Evolutionary conservation across 495 filamentous ascomycete genomes (phyloP).

Genomic region (Aspergillus bertholletiae): DNA sequence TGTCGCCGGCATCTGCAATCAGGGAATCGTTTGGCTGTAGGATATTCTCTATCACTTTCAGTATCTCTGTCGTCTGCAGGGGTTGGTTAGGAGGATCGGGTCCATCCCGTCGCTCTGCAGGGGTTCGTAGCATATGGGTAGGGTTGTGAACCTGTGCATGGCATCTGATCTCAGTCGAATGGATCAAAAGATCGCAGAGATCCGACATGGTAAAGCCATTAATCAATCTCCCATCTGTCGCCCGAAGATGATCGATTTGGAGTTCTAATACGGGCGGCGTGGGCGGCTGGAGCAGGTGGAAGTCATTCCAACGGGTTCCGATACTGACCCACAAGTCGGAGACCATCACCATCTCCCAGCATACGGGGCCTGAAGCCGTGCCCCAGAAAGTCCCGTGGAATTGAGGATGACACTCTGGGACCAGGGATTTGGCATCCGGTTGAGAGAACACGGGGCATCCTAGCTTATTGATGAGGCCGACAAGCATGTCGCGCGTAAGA

Average conservation of each 20-base stretch:
- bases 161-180: too few relatives aligned
- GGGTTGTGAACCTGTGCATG: too few relatives aligned
- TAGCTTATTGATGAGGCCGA: constrained; percentile 4
- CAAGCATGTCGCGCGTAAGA: not conserved
- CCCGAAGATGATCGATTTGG: too few relatives aligned
- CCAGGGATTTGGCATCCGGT: constrained; percentile 10
- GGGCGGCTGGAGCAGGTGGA: too few relatives aligned
- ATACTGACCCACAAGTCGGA: constrained; percentile 12
- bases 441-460: constrained; percentile 11
- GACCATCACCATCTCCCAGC: not conserved
- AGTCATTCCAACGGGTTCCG: constrained; percentile 15
- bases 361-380: not conserved
- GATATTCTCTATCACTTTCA: not conserved
- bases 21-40: not conserved
- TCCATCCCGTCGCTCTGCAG: too few relatives aligned
- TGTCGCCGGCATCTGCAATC: constrained; percentile 10
- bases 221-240: too few relatives aligned
- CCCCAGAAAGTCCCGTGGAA: constrained; percentile 12
- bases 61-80: too few relatives aligned
- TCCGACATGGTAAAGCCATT: too few relatives aligned
- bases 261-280: too few relatives aligned
- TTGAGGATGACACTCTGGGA: constrained; percentile 9
- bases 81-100: too few relatives aligned
- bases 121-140: too few relatives aligned
- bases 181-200: too few relatives aligned